Conservation (phyloP, 225 moss, liverwort and hornwort genomes). For the Ulota crispa region DNA sequence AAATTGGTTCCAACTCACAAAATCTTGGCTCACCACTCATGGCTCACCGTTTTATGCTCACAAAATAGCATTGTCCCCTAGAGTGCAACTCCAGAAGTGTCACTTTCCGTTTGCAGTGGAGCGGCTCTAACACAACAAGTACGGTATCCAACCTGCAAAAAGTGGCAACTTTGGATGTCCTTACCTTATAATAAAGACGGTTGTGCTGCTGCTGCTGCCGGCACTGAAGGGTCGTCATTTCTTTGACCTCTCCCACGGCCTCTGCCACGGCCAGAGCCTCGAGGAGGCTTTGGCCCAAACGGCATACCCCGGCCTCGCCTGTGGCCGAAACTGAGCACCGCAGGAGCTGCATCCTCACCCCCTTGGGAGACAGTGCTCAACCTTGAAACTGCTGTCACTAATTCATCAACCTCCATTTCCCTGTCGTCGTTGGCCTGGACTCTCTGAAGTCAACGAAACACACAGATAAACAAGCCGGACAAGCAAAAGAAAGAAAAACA, state of each 20-base stretch:
- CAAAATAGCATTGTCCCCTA: too few species aligned
- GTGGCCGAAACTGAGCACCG: conserved; percentile 57
- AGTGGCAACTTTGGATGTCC: neutral
- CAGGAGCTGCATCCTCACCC: conserved; percentile 20
- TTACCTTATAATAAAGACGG: conserved; percentile 17
- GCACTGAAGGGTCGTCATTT: conserved; percentile 9
- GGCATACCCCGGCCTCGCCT: conserved; percentile 54
- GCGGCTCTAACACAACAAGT: neutral
- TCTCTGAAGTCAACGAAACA: neutral
- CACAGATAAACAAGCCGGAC: neutral
- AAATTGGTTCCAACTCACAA: too few species aligned
- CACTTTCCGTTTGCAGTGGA: too few species aligned
- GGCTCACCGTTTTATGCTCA: too few species aligned
- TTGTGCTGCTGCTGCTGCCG: neutral
- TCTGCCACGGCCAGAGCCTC: conserved; percentile 43
- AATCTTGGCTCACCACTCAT: too few species aligned
- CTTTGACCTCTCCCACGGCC: conserved; percentile 30
- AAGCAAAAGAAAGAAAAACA: neutral
- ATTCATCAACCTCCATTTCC: conserved; percentile 62
- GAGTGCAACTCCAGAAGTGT: too few species aligned
- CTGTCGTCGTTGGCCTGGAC: conserved; percentile 5
- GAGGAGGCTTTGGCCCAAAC: conserved; percentile 26
- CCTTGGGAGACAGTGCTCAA: conserved; percentile 49
- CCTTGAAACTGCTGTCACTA: conserved; percentile 58
- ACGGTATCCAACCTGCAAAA: neutral